These are phyloP conservation scores for Huiozyma naganishii DNA, from an alignment of 805 yeast genomes.

Conservation along the genomic window DNA sequence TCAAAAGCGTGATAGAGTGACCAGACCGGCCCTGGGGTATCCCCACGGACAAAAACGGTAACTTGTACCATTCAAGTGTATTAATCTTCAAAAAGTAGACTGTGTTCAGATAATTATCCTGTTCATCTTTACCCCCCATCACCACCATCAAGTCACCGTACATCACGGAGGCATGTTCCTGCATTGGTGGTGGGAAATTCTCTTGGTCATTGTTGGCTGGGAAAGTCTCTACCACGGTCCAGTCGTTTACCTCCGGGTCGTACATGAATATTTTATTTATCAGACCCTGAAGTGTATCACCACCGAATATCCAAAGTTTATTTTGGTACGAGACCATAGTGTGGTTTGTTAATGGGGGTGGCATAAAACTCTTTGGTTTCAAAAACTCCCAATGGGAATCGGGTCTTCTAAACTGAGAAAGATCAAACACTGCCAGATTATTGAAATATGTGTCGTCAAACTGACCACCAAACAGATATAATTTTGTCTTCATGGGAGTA, in stretches of 20 bases:
- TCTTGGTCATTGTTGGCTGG: conserved; percentile 15
- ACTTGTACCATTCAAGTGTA: conserved; percentile 61
- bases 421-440: conserved; percentile 78
- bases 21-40: conserved; percentile 83
- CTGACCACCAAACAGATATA: conserved; percentile 93
- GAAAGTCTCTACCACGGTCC: conserved; percentile 62
- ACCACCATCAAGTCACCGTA: conserved; percentile 71
- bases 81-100: conserved; percentile 69
- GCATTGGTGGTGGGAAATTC: conserved; percentile 62
- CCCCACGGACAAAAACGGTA: conserved; percentile 33
- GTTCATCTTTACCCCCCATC: conserved; percentile 78
- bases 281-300: conserved; percentile 65
- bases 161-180: conserved; percentile 81
- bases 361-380: conserved; percentile 37
- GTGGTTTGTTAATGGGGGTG: conserved; percentile 83
- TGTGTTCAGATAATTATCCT: conserved; percentile 56
- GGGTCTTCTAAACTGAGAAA: conserved; percentile 75
- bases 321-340: conserved; percentile 73
- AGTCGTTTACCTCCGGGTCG: conserved; percentile 55
- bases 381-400: conserved; percentile 76
- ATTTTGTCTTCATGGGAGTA: conserved; percentile 43
- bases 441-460: conserved; percentile 71
- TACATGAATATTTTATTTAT: conserved; percentile 71
- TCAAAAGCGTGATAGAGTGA: conserved; percentile 69
- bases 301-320: conserved; percentile 83